These are phyloP conservation scores for Ascoidea tarda DNA, from an alignment of 805 yeast species.

Conservation along the genomic window DNA sequence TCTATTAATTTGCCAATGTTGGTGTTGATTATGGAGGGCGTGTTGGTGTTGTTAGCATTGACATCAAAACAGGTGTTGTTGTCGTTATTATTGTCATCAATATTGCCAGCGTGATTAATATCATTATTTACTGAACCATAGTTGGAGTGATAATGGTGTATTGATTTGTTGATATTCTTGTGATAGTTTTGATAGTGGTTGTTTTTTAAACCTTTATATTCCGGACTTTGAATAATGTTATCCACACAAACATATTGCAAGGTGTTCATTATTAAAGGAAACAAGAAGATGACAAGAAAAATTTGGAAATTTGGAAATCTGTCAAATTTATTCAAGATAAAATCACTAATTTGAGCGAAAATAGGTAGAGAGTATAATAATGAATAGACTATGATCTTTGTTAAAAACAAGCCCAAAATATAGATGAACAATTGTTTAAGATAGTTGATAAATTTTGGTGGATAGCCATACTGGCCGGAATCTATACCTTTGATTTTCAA, in stretches of 20 bases:
- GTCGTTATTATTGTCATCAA: not conserved
- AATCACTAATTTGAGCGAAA: slow-evolving; percentile 53
- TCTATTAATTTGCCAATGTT: too few relatives aligned
- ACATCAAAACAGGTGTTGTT: not conserved
- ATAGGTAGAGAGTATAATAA: slow-evolving; percentile 45
- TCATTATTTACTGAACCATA: too few relatives aligned
- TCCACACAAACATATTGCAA: slow-evolving; percentile 61
- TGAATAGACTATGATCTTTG: slow-evolving; percentile 46
- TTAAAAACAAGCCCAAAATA: slow-evolving; percentile 40
- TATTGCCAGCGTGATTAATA: too few relatives aligned
- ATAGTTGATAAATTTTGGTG: slow-evolving; percentile 50
- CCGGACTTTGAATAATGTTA: slow-evolving; percentile 50
- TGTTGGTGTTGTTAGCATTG: not conserved
- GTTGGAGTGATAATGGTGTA: not conserved
- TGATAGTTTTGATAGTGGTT: too few relatives aligned
- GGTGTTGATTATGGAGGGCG: not conserved
- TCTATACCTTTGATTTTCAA: slow-evolving; percentile 15
- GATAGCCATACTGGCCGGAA: slow-evolving; percentile 53
- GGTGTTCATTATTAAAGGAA: slow-evolving; percentile 58
- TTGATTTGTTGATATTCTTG: not conserved
- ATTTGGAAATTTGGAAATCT: slow-evolving; percentile 72
- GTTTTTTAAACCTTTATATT: slow-evolving; percentile 13
- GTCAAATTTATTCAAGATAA: slow-evolving; percentile 69
- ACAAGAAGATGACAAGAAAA: slow-evolving; percentile 73
- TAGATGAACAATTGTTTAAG: slow-evolving; percentile 61